These are phyloP conservation scores for Saccharum hybrid DNA, from an alignment of 202 grass and related monocot genomes.

Conservation along the genomic window DNA sequence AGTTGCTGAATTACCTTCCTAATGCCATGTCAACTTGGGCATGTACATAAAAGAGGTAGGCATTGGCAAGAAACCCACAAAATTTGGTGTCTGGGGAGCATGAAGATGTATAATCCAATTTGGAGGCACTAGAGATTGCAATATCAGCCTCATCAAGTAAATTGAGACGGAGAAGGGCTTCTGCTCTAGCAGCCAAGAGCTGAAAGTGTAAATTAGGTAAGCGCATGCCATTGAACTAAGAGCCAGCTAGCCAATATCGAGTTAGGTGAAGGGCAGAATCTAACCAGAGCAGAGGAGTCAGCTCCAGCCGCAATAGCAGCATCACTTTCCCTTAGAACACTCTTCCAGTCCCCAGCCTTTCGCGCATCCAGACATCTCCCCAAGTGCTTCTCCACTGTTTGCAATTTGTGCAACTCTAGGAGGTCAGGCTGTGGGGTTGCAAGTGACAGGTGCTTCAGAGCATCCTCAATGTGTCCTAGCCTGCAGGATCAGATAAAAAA, in stretches of 20 bases:
- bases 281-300: constrained; percentile 81
- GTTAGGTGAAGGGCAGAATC: constrained; percentile 10
- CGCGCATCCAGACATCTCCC: constrained; percentile 74
- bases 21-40: constrained; percentile 86
- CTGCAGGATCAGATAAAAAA: constrained; percentile 47
- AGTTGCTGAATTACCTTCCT: constrained; percentile 65
- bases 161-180: constrained; percentile 72
- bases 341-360: constrained; percentile 84
- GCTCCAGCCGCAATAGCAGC: constrained; percentile 82
- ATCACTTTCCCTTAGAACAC: constrained; percentile 65
- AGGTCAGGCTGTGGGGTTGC: constrained; percentile 70
- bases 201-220: constrained; percentile 51
- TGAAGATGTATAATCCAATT: constrained; percentile 73
- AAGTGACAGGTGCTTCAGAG: constrained; percentile 73
- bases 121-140: constrained; percentile 72
- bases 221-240: not conserved
- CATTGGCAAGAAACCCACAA: constrained; percentile 67
- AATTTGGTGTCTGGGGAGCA: constrained; percentile 68
- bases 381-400: constrained; percentile 85
- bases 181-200: constrained; percentile 79
- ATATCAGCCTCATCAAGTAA: constrained; percentile 78
- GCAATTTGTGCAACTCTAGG: constrained; percentile 74
- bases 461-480: constrained; percentile 85
- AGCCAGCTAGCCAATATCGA: not conserved
- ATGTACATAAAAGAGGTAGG: constrained; percentile 75